phyloP scores from a whole-genome alignment of 495 filamentous ascomycete species.

The Bacidia rubella region DNA sequence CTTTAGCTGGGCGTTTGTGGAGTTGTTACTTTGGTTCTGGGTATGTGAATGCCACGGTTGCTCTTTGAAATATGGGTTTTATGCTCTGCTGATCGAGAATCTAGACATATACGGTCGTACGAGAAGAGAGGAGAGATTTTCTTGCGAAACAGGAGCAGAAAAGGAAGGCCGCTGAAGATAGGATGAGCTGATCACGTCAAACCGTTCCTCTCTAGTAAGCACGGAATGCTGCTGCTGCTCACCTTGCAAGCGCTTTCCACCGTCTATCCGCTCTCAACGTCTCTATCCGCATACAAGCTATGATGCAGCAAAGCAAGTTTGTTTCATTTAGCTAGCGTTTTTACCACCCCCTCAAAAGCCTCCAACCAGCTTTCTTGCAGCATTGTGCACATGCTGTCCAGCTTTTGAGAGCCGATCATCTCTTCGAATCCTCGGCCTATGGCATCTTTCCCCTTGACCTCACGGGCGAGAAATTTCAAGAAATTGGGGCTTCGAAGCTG shows the following conservation, averaged over 20 bases:
- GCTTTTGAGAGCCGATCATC: background rate
- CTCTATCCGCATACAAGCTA: too few relatives aligned
- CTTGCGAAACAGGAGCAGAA: constrained; percentile 23
- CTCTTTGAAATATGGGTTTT: too few relatives aligned
- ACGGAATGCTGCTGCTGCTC: too few relatives aligned
- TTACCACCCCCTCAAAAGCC: constrained; percentile 13
- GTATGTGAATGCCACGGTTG: too few relatives aligned
- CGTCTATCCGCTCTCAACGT: too few relatives aligned
- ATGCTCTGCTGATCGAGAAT: too few relatives aligned
- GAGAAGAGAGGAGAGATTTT: constrained; percentile 34
- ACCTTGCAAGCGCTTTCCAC: too few relatives aligned
- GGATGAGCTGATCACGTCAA: constrained; percentile 5
- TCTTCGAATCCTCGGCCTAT: background rate
- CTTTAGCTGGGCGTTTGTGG: constrained; percentile 73
- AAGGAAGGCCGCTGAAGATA: constrained; percentile 18
- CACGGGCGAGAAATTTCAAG: background rate
- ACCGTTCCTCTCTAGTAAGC: too few relatives aligned
- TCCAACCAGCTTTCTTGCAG: constrained; percentile 12
- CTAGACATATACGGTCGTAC: constrained; percentile 35
- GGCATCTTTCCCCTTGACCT: background rate
- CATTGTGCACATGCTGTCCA: constrained; percentile 1
- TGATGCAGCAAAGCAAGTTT: background rate
- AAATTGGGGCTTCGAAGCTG: background rate
- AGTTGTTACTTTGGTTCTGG: constrained; percentile 84
- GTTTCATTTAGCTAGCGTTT: background rate